These are phyloP conservation scores for Neofusicoccum umdonicola DNA, from an alignment of 2,329 filamentous ascomycete genomes.

Conservation along the genomic window DNA sequence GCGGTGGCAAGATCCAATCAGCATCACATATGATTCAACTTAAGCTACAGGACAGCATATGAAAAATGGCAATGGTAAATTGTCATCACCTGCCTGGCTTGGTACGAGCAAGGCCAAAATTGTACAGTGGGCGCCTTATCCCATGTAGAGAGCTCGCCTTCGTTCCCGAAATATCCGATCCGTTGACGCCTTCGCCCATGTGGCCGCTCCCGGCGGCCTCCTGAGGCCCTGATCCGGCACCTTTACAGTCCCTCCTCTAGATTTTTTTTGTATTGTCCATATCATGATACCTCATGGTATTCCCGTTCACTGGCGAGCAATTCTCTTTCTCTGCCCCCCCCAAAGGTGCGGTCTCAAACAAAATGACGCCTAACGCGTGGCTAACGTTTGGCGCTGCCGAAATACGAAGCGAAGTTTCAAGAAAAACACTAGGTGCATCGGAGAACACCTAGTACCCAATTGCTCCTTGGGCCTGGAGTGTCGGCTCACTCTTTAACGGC, in stretches of 20 bases:
- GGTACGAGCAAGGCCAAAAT: constrained; percentile 2
- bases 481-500: not conserved
- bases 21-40: not conserved
- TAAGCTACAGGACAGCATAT: not conserved
- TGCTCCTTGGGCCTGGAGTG: not conserved
- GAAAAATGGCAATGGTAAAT: not conserved
- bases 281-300: not conserved
- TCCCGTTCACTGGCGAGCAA: not conserved
- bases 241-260: constrained; percentile 5
- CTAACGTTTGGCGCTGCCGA: not conserved
- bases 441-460: not conserved
- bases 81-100: not conserved
- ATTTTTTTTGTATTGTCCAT: not conserved
- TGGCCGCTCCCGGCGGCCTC: constrained; percentile 10
- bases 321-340: not conserved
- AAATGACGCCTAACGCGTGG: not conserved
- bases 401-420: not conserved
- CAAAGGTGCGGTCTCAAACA: not conserved
- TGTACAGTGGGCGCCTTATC: constrained; percentile 6
- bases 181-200: constrained; percentile 8
- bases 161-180: not conserved
- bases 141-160: not conserved
- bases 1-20: not conserved
- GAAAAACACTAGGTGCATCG: constrained; percentile 3
- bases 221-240: not conserved